Conservation (phyloP, 345 rosid species). For the Rhizophora mangle region DNA sequence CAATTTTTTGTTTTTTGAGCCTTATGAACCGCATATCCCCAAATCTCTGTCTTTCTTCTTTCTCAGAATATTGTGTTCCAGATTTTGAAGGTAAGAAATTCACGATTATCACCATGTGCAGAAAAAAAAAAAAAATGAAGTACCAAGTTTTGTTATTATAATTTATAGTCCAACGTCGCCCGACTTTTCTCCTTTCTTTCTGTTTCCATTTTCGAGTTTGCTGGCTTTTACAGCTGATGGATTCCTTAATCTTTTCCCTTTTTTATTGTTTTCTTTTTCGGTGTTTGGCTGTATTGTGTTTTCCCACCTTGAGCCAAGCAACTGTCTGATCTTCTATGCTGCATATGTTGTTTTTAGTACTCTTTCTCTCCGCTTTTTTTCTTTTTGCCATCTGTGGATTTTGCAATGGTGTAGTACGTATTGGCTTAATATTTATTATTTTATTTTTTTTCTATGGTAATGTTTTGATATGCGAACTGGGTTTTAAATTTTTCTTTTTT, state of each 20-base stretch:
- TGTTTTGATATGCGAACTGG: background rate
- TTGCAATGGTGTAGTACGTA: background rate
- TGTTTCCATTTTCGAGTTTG: background rate
- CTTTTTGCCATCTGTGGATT: background rate
- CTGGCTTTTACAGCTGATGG: slow-evolving; percentile 10
- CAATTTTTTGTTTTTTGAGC: background rate
- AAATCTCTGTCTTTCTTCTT: slow-evolving; percentile 24
- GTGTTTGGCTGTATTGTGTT: background rate
- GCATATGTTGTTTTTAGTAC: background rate
- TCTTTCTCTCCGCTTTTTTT: background rate
- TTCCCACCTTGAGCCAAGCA: background rate
- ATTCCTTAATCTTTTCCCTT: slow-evolving; percentile 4
- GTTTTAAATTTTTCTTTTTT: background rate
- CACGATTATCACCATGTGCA: background rate
- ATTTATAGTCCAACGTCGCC: background rate
- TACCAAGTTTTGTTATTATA: background rate
- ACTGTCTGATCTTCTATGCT: slow-evolving; percentile 2
- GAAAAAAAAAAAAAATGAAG: background rate
- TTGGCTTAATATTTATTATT: background rate
- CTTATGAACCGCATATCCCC: slow-evolving; percentile 38
- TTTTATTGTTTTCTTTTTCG: background rate
- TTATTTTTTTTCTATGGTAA: background rate
- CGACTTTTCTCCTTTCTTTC: background rate
- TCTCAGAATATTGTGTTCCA: slow-evolving; percentile 37
- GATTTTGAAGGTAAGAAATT: slow-evolving; percentile 44